Percentiles rank a stretch among this genome's conserved stretches.
phyloP scores from a whole-genome alignment of 768 basidiomycete species.

The Candolleomyces eurysporus region DNA sequence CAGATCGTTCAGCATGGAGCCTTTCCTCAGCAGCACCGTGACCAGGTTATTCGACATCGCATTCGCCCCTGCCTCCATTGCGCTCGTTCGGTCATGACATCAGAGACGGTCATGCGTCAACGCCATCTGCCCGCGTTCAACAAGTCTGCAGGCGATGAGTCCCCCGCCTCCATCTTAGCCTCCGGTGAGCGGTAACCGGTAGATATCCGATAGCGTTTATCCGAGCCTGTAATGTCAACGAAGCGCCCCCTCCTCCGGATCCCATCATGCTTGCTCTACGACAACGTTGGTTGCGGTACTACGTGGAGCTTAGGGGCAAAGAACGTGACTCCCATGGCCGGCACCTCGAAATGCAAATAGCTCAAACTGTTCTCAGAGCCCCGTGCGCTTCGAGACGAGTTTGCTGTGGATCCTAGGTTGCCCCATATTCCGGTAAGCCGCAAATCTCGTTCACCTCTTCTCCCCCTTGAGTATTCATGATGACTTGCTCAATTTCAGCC shows the following conservation, averaged over 20 bases:
- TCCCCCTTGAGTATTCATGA: not conserved
- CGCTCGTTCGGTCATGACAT: too few relatives aligned
- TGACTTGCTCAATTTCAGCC: not conserved
- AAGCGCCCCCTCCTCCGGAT: slow-evolving; percentile 32
- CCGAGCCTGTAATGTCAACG: not conserved
- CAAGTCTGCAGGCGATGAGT: too few relatives aligned
- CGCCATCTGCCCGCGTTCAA: too few relatives aligned
- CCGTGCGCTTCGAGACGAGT: slow-evolving; percentile 69
- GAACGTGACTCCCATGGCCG: slow-evolving; percentile 66
- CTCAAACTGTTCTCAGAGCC: slow-evolving; percentile 90
- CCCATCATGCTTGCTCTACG: slow-evolving; percentile 83
- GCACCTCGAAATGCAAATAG: slow-evolving; percentile 59
- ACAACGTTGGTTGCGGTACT: slow-evolving; percentile 66
- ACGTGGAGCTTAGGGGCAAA: slow-evolving; percentile 91
- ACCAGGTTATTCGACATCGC: too few relatives aligned
- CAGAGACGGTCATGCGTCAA: too few relatives aligned
- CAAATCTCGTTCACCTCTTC: not conserved
- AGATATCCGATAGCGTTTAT: not conserved
- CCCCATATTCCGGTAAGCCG: slow-evolving; percentile 77
- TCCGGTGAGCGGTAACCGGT: slow-evolving; percentile 61
- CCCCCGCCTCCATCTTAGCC: slow-evolving; percentile 17
- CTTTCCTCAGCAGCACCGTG: too few relatives aligned
- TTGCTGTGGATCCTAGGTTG: slow-evolving; percentile 73
- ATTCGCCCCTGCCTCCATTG: too few relatives aligned
- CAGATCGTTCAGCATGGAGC: too few relatives aligned